A percentile compares a stretch with the other conserved stretches of the same genome.
Conservation (phyloP, 345 rosid genomes). For the Ceriops decandra region DNA sequence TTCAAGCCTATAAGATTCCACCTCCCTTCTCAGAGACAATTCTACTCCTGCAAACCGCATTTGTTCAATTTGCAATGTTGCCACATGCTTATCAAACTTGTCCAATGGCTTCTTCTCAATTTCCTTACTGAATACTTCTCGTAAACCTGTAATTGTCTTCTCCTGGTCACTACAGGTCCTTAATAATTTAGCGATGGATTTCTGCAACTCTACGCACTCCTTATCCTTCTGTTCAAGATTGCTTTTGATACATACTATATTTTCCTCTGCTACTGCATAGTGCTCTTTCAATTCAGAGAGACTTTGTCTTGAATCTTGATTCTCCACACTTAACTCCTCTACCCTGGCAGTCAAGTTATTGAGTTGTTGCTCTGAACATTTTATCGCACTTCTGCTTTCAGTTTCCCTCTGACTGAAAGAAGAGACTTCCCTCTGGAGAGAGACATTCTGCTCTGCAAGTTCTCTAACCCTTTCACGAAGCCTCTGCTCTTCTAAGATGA, state of each 20-base stretch:
- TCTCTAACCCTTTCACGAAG: slow-evolving; percentile 91
- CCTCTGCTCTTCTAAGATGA: slow-evolving; percentile 76
- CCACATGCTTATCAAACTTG: slow-evolving; percentile 40
- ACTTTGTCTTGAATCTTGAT: slow-evolving; percentile 43
- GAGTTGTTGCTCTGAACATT: slow-evolving; percentile 55
- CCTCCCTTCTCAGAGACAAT: slow-evolving; percentile 68
- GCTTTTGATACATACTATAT: slow-evolving; percentile 49
- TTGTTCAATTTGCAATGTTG: slow-evolving; percentile 71
- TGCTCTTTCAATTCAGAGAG: slow-evolving; percentile 57
- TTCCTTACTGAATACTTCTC: slow-evolving; percentile 47
- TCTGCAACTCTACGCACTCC: slow-evolving; percentile 87
- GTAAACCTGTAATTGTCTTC: slow-evolving; percentile 78
- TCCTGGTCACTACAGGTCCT: slow-evolving; percentile 81
- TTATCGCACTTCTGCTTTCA: slow-evolving; percentile 53
- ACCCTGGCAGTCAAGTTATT: slow-evolving; percentile 48
- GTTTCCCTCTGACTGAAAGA: slow-evolving; percentile 62
- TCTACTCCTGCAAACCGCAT: slow-evolving; percentile 81
- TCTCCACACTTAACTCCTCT: slow-evolving; percentile 51
- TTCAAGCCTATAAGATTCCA: slow-evolving; percentile 59
- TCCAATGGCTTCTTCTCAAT: slow-evolving; percentile 39
- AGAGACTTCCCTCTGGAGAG: slow-evolving; percentile 82
- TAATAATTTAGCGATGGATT: slow-evolving; percentile 56
- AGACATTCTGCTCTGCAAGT: slow-evolving; percentile 93
- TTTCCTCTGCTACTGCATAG: slow-evolving; percentile 45
- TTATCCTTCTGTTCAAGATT: slow-evolving; percentile 78